Evolutionary conservation across 2,329 filamentous ascomycete genomes (phyloP).

Genomic region (Neoarthrinium moseri): DNA sequence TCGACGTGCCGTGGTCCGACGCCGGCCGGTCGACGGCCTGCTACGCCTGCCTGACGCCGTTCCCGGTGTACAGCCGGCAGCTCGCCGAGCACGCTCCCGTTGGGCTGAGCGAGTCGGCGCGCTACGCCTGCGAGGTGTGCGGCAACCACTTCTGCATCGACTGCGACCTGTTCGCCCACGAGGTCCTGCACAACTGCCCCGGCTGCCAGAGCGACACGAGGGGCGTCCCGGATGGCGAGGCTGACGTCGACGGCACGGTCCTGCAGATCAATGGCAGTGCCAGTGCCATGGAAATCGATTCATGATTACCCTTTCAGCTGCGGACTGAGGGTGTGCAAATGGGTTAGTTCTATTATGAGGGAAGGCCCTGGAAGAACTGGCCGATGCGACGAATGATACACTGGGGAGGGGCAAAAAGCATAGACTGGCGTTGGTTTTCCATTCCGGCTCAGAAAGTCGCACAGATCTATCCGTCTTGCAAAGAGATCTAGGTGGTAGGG

Average conservation of each 20-base stretch:
- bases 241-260: no score
- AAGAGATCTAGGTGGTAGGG: no score
- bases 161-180: conserved; percentile 93
- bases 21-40: conserved; percentile 66
- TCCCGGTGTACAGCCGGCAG: conserved; percentile 51
- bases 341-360: no score
- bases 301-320: no score
- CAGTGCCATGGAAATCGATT: conserved; percentile 46
- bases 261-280: conserved; percentile 25
- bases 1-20: conserved; percentile 80
- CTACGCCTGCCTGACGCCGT: conserved; percentile 73
- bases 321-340: no score
- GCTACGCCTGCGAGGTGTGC: conserved; percentile 90
- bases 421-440: no score
- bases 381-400: no score
- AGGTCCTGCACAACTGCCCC: conserved; percentile 93
- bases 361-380: no score
- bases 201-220: conserved; percentile 68
- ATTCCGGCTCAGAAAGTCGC: no score
- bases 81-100: conserved; percentile 36
- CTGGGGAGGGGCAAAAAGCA: no score
- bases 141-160: conserved; percentile 94
- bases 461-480: no score
- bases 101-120: conserved; percentile 78
- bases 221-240: conserved; percentile 15